Conservation (phyloP, 2,329 filamentous ascomycete species). For the Ophiostoma pallidulum region DNA sequence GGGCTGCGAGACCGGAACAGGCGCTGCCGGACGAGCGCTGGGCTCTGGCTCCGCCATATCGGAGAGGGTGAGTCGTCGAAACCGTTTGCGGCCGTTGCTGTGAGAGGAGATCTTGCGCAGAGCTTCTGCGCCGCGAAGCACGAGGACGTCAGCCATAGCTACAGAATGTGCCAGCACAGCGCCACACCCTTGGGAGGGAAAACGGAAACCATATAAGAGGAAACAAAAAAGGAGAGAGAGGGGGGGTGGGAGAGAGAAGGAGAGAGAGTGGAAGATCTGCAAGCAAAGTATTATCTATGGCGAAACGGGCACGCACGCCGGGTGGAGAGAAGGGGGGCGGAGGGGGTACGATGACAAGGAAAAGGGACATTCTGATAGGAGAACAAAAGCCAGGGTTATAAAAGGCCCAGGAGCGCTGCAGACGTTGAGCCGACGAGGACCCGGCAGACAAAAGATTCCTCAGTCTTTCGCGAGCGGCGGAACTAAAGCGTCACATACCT, state of each 20-base stretch:
- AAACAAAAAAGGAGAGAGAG: background rate
- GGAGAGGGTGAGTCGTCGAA: slow-evolving; percentile 27
- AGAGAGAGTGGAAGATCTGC: too few relatives aligned
- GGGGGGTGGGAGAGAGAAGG: too few relatives aligned
- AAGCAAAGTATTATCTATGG: too few relatives aligned
- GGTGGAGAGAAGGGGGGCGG: too few relatives aligned
- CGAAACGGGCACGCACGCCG: too few relatives aligned
- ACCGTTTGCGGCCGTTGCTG: slow-evolving; percentile 27
- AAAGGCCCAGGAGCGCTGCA: too few relatives aligned
- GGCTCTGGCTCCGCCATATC: slow-evolving; percentile 35
- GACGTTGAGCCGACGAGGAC: too few relatives aligned
- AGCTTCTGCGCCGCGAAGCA: slow-evolving; percentile 32
- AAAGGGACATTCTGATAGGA: too few relatives aligned
- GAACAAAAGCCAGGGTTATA: too few relatives aligned
- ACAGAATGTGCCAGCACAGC: background rate
- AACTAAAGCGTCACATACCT: background rate
- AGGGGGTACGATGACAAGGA: too few relatives aligned
- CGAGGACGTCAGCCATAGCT: slow-evolving; percentile 33
- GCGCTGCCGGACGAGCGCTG: slow-evolving; percentile 1
- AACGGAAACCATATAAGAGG: background rate
- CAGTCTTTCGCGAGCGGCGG: too few relatives aligned
- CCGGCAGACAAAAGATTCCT: too few relatives aligned
- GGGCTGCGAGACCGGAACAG: background rate
- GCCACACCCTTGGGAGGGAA: background rate
- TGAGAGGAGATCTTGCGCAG: slow-evolving; percentile 32